Conservation (phyloP, 208 protist genomes). For the Trypanosoma congolense region DNA sequence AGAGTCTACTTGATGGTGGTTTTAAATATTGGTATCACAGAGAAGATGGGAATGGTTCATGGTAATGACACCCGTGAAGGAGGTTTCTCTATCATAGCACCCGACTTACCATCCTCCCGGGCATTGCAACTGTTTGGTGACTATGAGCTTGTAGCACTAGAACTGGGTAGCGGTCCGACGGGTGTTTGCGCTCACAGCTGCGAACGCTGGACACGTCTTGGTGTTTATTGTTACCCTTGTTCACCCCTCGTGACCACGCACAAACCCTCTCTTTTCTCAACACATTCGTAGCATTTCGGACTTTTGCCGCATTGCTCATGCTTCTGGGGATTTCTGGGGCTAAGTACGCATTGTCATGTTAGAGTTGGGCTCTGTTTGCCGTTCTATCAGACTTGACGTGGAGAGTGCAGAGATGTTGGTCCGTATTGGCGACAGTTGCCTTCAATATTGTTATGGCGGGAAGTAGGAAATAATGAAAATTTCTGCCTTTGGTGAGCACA, state of each 20-base stretch:
- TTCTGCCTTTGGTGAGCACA: conserved; percentile 42
- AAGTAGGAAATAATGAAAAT: conserved; percentile 41
- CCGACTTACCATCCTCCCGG: conserved; percentile 29
- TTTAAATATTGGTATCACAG: conserved; percentile 4
- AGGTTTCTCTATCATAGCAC: conserved; percentile 38
- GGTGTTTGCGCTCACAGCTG: conserved; percentile 29
- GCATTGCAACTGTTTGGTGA: conserved; percentile 48
- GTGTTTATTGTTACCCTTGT: conserved; percentile 52
- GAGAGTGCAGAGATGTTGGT: conserved; percentile 17
- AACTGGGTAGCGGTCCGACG: conserved; percentile 29
- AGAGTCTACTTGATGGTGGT: conserved; percentile 53
- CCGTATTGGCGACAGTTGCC: conserved; percentile 18
- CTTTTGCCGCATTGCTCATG: conserved; percentile 46
- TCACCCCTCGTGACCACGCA: conserved; percentile 46
- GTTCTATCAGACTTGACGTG: conserved; percentile 33
- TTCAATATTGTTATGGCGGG: conserved; percentile 23
- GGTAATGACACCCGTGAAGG: conserved; percentile 10
- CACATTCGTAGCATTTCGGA: conserved; percentile 35
- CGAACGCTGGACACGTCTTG: conserved; percentile 34
- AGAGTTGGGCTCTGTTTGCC: conserved; percentile 25
- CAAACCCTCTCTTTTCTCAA: conserved; percentile 31
- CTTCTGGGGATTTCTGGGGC: conserved; percentile 33
- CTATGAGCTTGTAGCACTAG: conserved; percentile 30
- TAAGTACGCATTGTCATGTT: conserved; percentile 35
- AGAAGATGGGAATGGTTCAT: background rate